These are phyloP conservation scores for Spathaspora sp. DNA, from an alignment of 805 yeast genomes.

Conservation along the genomic window DNA sequence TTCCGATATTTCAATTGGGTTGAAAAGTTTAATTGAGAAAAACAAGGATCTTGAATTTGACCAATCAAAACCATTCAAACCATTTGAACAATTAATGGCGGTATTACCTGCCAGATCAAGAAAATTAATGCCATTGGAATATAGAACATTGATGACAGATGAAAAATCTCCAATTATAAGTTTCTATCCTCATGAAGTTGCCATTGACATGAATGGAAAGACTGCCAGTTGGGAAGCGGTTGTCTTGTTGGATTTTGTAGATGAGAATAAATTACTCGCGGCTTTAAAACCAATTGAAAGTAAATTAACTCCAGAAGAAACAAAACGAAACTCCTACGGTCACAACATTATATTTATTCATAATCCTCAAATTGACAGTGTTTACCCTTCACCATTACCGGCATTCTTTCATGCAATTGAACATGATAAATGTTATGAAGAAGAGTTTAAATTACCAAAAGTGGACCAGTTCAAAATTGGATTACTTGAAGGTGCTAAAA, in stretches of 20 bases:
- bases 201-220: conserved; percentile 88
- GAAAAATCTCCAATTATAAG: conserved; percentile 82
- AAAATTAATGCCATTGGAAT: conserved; percentile 69
- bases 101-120: conserved; percentile 93
- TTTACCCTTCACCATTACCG: conserved; percentile 74
- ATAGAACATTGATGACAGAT: conserved; percentile 82
- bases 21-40: conserved; percentile 45
- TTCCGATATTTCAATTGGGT: conserved; percentile 76
- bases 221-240: conserved; percentile 98
- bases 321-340: conserved; percentile 72
- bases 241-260: conserved; percentile 88
- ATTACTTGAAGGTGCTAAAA: conserved; percentile 59
- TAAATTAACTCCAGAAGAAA: conserved; percentile 66
- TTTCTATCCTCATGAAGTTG: conserved; percentile 86
- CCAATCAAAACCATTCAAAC: conserved; percentile 75
- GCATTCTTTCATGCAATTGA: conserved; percentile 74
- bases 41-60: conserved; percentile 45
- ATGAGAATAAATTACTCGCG: conserved; percentile 65
- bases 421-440: conserved; percentile 74
- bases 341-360: conserved; percentile 60
- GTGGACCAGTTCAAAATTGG: conserved; percentile 48
- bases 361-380: conserved; percentile 69
- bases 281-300: conserved; percentile 68
- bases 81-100: conserved; percentile 96
- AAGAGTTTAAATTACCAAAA: conserved; percentile 48